These are phyloP conservation scores for Combretum micranthum DNA, from an alignment of 345 rosid genomes.

Conservation along the genomic window DNA sequence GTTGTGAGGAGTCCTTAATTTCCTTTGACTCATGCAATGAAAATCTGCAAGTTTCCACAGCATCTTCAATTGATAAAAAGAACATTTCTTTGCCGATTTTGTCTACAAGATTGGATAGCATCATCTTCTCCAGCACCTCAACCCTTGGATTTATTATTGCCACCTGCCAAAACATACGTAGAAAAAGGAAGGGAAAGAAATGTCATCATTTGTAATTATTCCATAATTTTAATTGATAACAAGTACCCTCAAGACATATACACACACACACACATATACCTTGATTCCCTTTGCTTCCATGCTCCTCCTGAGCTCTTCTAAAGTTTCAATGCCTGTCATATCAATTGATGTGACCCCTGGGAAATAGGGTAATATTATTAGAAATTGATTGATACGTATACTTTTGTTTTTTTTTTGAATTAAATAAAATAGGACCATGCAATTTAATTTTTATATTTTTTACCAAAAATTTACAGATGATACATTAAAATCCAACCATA, in stretches of 20 bases:
- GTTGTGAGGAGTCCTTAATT: not conserved
- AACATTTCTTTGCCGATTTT: slow-evolving; percentile 48
- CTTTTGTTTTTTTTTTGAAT: too few relatives aligned
- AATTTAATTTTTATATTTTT: not conserved
- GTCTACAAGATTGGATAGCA: slow-evolving; percentile 45
- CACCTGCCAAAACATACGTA: slow-evolving; percentile 41
- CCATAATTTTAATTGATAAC: too few relatives aligned
- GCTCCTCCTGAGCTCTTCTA: slow-evolving; percentile 44
- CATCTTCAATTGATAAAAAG: slow-evolving; percentile 60
- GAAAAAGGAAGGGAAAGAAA: too few relatives aligned
- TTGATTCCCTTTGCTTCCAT: slow-evolving; percentile 30
- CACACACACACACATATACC: slow-evolving; percentile 21
- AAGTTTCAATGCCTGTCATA: slow-evolving; percentile 55
- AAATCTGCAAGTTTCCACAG: slow-evolving; percentile 42
- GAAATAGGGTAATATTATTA: not conserved
- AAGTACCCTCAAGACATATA: too few relatives aligned
- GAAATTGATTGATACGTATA: too few relatives aligned
- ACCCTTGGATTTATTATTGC: slow-evolving; percentile 63
- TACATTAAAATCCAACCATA: too few relatives aligned
- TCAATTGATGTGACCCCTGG: slow-evolving; percentile 64
- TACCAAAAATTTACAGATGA: too few relatives aligned
- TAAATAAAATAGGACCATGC: not conserved
- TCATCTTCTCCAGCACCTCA: slow-evolving; percentile 82
- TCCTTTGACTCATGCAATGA: slow-evolving; percentile 15
- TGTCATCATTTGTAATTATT: too few relatives aligned